Percentiles rank a stretch among this genome's conserved stretches.
These are phyloP conservation scores for Cryphonectria carpinicola DNA, from an alignment of 2,329 filamentous ascomycete genomes.

Conservation along the genomic window DNA sequence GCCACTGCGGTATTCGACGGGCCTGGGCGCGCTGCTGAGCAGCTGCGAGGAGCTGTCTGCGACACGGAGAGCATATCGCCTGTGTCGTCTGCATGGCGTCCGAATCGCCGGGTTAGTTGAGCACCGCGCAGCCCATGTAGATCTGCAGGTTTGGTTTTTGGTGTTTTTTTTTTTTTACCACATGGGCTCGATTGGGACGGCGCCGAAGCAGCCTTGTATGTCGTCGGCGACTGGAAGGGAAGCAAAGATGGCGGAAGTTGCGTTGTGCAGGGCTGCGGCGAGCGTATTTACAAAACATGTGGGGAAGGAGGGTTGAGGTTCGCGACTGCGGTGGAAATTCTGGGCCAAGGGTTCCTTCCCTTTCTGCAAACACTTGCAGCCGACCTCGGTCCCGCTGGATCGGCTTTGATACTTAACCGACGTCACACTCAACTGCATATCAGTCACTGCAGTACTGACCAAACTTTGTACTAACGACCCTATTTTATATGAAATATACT, in stretches of 20 bases:
- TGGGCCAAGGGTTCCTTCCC: not conserved
- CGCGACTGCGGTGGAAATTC: not conserved
- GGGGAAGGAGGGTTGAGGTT: not conserved
- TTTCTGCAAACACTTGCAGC: not conserved
- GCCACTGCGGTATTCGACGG: constrained; percentile 20
- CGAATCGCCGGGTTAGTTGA: not conserved
- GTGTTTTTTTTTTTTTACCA: no score
- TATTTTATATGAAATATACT: not conserved
- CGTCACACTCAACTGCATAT: not conserved
- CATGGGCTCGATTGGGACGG: not conserved
- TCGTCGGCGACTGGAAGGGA: not conserved
- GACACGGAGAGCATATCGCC: constrained; percentile 20
- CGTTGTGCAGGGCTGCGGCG: not conserved
- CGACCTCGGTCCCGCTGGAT: not conserved
- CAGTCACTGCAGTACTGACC: no score
- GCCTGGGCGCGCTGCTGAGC: constrained; percentile 30
- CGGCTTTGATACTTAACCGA: not conserved
- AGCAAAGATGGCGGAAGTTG: not conserved
- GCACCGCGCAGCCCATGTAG: constrained; percentile 1
- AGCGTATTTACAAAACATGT: not conserved
- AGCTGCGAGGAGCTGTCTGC: constrained; percentile 19
- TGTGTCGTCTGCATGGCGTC: constrained; percentile 15
- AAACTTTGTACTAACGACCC: not conserved
- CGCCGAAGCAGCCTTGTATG: not conserved
- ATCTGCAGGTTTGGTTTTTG: not conserved